Conservation (phyloP, 2,329 filamentous ascomycete genomes). For the Talaromyces marneffei region DNA sequence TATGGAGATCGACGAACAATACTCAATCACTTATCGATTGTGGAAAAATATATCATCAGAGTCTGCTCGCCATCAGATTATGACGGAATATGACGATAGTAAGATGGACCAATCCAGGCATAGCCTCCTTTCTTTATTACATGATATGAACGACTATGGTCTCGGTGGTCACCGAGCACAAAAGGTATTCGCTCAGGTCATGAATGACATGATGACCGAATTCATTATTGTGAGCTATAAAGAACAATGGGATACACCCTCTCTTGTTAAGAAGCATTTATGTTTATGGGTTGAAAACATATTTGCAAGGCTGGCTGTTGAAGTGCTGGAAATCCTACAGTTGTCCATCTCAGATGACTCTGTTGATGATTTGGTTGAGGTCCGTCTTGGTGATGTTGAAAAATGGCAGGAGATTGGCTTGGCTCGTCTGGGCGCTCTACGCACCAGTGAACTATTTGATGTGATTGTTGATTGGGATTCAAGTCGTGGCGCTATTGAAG, state of each 20-base stretch:
- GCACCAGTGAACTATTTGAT: conserved; percentile 55
- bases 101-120: conserved; percentile 28
- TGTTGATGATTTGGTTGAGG: conserved; percentile 24
- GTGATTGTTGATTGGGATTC: conserved; percentile 57
- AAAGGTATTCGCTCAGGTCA: conserved; percentile 53
- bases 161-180: conserved; percentile 52
- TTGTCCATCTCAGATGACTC: conserved; percentile 21
- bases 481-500: conserved; percentile 54
- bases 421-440: conserved; percentile 49
- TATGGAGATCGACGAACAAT: conserved; percentile 35
- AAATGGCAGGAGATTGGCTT: conserved; percentile 54
- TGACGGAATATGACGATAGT: conserved; percentile 28
- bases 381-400: conserved; percentile 40
- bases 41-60: conserved; percentile 32
- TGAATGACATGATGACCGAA: conserved; percentile 52
- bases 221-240: conserved; percentile 54
- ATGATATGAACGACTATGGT: conserved; percentile 47
- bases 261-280: conserved; percentile 45
- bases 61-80: conserved; percentile 26
- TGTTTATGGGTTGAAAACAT: conserved; percentile 52
- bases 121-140: conserved; percentile 37
- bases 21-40: conserved; percentile 32
- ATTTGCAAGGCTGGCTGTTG: conserved; percentile 48
- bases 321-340: conserved; percentile 42
- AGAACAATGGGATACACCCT: conserved; percentile 51